phyloP scores from a whole-genome alignment of 1,139 yeast genomes.

The Meyerozyma guilliermondii region DNA sequence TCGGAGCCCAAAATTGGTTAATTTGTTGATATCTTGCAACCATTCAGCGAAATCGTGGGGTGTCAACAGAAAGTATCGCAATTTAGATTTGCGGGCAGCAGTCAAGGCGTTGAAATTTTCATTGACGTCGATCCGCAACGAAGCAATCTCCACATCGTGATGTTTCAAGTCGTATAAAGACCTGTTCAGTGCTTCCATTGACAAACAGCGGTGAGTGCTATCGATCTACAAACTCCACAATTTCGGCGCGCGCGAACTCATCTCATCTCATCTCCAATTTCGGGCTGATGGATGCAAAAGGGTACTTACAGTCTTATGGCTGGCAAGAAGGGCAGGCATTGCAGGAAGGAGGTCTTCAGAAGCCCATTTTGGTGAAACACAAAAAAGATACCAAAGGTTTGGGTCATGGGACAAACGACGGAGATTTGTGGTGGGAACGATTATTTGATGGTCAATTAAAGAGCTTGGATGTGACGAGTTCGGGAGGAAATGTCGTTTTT shows the following conservation, averaged over 20 bases:
- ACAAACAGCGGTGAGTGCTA: not conserved
- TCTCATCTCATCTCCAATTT: slow-evolving; percentile 2
- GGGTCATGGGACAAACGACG: slow-evolving; percentile 64
- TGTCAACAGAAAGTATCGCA: slow-evolving; percentile 15
- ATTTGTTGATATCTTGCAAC: slow-evolving; percentile 18
- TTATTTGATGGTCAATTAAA: slow-evolving; percentile 90
- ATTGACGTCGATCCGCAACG: slow-evolving; percentile 8
- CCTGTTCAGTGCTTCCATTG: not conserved
- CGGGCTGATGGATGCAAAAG: slow-evolving; percentile 62
- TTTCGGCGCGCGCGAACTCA: not conserved
- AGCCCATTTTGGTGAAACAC: slow-evolving; percentile 85
- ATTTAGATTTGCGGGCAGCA: slow-evolving; percentile 16
- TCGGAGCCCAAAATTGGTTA: slow-evolving; percentile 12
- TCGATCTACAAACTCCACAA: not conserved
- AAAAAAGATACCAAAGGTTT: slow-evolving; percentile 88
- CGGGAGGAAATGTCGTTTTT: slow-evolving; percentile 22
- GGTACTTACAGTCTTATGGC: slow-evolving; percentile 72
- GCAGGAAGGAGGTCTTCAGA: slow-evolving; percentile 70
- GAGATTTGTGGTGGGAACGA: slow-evolving; percentile 96
- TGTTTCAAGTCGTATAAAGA: not conserved
- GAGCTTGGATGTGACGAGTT: slow-evolving; percentile 55
- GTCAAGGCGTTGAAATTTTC: slow-evolving; percentile 9
- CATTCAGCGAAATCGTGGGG: slow-evolving; percentile 22
- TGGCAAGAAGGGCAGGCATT: slow-evolving; percentile 92
- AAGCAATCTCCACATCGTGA: slow-evolving; percentile 15